Evolutionary conservation across 2,329 filamentous ascomycete species (phyloP).

Genomic region (Botrytis paeoniae): DNA sequence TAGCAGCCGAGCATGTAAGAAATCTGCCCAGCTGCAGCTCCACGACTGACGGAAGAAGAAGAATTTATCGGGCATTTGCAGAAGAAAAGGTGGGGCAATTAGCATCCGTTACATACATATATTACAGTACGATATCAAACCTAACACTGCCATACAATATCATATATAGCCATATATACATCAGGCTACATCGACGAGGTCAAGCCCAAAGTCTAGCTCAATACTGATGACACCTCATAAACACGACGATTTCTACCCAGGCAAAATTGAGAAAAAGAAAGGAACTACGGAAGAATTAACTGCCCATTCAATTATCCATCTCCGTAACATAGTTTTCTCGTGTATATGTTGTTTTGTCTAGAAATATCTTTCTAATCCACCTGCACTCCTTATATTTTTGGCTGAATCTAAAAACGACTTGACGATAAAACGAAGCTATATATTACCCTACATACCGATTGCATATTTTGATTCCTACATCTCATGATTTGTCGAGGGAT

Average conservation of each 20-base stretch:
- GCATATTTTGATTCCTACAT: not conserved
- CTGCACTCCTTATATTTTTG: not conserved
- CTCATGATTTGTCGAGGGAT: not conserved
- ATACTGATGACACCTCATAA: constrained; percentile 1
- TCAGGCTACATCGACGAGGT: constrained; percentile 12
- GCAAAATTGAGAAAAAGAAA: not conserved
- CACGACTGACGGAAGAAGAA: constrained; percentile 15
- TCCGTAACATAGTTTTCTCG: not conserved
- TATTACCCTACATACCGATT: not conserved
- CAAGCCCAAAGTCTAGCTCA: not conserved
- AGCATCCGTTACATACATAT: constrained; percentile 9
- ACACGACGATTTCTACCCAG: not conserved
- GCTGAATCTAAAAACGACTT: constrained; percentile 7
- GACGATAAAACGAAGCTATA: not conserved
- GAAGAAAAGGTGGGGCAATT: constrained; percentile 16
- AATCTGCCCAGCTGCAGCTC: constrained; percentile 14
- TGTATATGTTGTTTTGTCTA: not conserved
- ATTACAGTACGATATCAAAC: not conserved
- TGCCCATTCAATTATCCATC: not conserved
- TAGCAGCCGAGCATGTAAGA: constrained; percentile 9
- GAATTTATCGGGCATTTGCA: constrained; percentile 10
- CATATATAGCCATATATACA: constrained; percentile 1
- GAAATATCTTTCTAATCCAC: not conserved
- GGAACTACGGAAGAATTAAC: not conserved
- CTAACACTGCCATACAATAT: constrained; percentile 9